Evolutionary conservation across 2,329 filamentous ascomycete genomes (phyloP).

Genomic region (Ascochyta rabiei): DNA sequence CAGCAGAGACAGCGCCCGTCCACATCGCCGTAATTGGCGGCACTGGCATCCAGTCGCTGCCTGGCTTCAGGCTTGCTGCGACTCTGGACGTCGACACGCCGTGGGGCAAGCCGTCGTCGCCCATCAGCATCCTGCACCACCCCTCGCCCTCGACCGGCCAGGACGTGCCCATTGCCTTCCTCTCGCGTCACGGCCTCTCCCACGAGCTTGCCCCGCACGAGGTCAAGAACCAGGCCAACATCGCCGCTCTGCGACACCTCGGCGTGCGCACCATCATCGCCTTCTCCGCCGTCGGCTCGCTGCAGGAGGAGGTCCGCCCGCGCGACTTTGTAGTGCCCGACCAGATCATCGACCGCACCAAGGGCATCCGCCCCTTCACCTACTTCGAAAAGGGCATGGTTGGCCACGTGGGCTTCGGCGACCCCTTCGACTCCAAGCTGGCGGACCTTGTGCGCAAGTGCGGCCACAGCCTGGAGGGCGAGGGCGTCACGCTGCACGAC

Average conservation of each 20-base stretch:
- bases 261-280: conserved; percentile 91
- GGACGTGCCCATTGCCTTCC: conserved; percentile 77
- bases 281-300: conserved; percentile 91
- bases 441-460: conserved; percentile 79
- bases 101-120: conserved; percentile 80
- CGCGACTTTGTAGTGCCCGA: conserved; percentile 97
- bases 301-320: conserved; percentile 91
- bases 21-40: conserved; percentile 65
- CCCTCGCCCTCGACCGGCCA: conserved; percentile 70
- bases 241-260: conserved; percentile 90
- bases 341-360: conserved; percentile 96
- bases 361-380: conserved; percentile 91
- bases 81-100: conserved; percentile 78
- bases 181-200: conserved; percentile 87
- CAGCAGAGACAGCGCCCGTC: conserved; percentile 50
- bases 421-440: conserved; percentile 85
- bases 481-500: conserved; percentile 83
- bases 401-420: conserved; percentile 92
- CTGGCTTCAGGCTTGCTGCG: conserved; percentile 84
- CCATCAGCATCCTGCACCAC: conserved; percentile 89
- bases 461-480: conserved; percentile 77
- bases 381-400: conserved; percentile 95
- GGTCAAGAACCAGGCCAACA: conserved; percentile 93
- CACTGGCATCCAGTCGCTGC: conserved; percentile 86
- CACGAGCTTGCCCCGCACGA: conserved; percentile 93